Evolutionary conservation across 768 basidiomycete species (phyloP).

Genomic region (Infundibulicybe gibba): DNA sequence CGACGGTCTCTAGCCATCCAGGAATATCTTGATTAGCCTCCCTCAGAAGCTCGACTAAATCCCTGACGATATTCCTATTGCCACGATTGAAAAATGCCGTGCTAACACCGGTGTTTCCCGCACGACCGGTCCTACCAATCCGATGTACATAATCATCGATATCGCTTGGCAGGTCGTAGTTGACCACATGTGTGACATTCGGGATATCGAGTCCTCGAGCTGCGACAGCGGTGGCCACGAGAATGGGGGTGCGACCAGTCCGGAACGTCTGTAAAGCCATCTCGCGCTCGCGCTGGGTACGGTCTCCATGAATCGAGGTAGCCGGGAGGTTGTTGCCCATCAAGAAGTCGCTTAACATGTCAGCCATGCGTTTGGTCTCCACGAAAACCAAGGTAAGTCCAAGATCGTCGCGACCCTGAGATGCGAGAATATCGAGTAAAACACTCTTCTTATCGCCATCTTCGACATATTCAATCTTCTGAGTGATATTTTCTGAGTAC

Average conservation of each 20-base stretch:
- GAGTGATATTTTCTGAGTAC: slow-evolving; percentile 99
- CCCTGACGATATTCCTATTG: slow-evolving; percentile 89
- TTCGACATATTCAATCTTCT: slow-evolving; percentile 98
- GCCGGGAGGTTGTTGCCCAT: slow-evolving; percentile 79
- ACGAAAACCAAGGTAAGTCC: slow-evolving; percentile 96
- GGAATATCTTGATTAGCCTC: slow-evolving; percentile 98
- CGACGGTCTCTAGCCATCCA: slow-evolving; percentile 83
- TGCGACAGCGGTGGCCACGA: slow-evolving; percentile 98
- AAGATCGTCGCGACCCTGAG: slow-evolving; percentile 55
- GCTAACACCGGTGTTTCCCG: slow-evolving; percentile 93
- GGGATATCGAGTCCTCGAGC: slow-evolving; percentile 99
- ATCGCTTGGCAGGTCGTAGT: slow-evolving; percentile 96
- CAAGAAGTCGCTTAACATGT: slow-evolving; percentile 96
- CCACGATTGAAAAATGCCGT: slow-evolving; percentile 96
- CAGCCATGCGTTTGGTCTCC: slow-evolving; percentile 99
- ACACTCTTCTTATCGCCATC: slow-evolving; percentile 96
- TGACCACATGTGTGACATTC: slow-evolving; percentile 97
- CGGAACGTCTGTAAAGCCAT: slow-evolving; percentile 94
- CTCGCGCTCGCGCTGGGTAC: slow-evolving; percentile 97
- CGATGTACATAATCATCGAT: slow-evolving; percentile 99
- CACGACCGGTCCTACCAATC: slow-evolving; percentile 97
- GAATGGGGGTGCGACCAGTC: slow-evolving; percentile 88
- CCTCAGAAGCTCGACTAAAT: slow-evolving; percentile 87
- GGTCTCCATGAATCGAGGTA: slow-evolving; percentile 97
- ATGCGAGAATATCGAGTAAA: slow-evolving; percentile 87